Evolutionary conservation across 2,329 filamentous ascomycete genomes (phyloP), one percentile per base, ranked within the genome.

Genomic region (Lecanoromycetidae sp.): DNA sequence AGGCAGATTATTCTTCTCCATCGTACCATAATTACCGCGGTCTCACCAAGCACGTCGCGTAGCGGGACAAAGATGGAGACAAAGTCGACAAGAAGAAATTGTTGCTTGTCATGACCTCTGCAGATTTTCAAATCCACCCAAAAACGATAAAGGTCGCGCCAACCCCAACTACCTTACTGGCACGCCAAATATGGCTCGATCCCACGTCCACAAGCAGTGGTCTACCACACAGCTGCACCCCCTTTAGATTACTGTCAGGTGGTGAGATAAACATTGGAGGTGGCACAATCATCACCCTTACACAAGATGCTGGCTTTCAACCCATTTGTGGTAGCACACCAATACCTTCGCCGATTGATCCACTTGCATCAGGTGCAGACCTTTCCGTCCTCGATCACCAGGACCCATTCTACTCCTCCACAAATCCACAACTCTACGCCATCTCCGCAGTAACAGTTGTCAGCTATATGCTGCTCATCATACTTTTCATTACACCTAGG

Each of bases 401-500:
- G 53, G 86, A 94, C 58, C 87, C 87, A 7, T 98, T 98, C 65
- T 94, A 94, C 65, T 83, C 88, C 46, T 94, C 88, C 30, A 87
- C 86, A 17, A 90, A 91, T 36, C 90, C 91, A 12, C 87, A 94
- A 64, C 83, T 85, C 58, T 98, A 95, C 61, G 88, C 88, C 37
- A 83, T 96, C 45, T 87, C 87, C 47, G 85, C 87, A 13, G 87
- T 87, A 15, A 96, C 88, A 0, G 83, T 94, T 46, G 82, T 94
- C 41, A 83, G 87, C 40, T 96, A 93, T 66, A 83, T 93, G 61
- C 77, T 96, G 38, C 82, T 95, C 56, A 85, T 94, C 53, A 93
- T 95, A 76, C 79, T 96, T 30, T 78, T 94, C 60, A 87, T 95
- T 57, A 94, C 87, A 0, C 90, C 90, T n/a, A 80, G 90, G 43